phyloP scores from a whole-genome alignment of 2,329 filamentous ascomycete species.

The Penicillium expansum region DNA sequence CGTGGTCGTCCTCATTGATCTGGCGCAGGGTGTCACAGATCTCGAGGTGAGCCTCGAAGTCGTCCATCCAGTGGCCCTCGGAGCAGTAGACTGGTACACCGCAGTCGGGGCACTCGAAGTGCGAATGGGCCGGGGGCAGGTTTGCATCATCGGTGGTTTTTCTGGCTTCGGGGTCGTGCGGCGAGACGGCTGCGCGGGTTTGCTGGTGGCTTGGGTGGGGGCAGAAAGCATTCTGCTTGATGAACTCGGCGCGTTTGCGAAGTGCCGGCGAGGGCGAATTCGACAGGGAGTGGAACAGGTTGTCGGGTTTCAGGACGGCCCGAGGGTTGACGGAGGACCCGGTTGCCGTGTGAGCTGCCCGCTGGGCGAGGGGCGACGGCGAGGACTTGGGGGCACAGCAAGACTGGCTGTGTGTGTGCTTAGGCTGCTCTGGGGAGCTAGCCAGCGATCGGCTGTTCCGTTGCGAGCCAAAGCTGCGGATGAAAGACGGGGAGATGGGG shows the following conservation, averaged over 20 bases:
- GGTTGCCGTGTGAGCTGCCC: constrained; percentile 27
- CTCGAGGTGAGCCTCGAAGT: constrained; percentile 89
- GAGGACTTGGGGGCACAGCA: constrained; percentile 9
- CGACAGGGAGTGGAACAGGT: constrained; percentile 91
- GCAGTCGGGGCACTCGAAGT: constrained; percentile 95
- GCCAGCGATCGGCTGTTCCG: constrained; percentile 23
- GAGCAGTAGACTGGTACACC: constrained; percentile 91
- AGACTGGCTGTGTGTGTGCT: constrained; percentile 10
- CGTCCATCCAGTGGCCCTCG: constrained; percentile 91
- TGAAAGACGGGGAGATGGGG: constrained; percentile 24
- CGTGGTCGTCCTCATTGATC: constrained; percentile 98
- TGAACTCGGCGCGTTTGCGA: constrained; percentile 80
- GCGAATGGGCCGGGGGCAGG: constrained; percentile 73
- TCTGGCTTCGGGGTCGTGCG: constrained; percentile 61
- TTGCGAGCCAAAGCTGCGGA: constrained; percentile 30
- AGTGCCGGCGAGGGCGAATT: constrained; percentile 87
- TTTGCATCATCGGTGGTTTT: constrained; percentile 47
- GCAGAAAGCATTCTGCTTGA: constrained; percentile 89
- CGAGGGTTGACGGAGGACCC: constrained; percentile 26
- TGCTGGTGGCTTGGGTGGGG: constrained; percentile 84
- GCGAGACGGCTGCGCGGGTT: constrained; percentile 65
- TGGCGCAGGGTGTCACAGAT: constrained; percentile 88
- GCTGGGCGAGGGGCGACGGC: constrained; percentile 25
- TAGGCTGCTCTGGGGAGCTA: constrained; percentile 20
- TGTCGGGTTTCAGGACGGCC: constrained; percentile 63